Percentiles rank a stretch among this genome's conserved stretches.
Evolutionary conservation across 2,329 filamentous ascomycete genomes (phyloP).

Genomic region (Zelopaecilomyces penicillatus): DNA sequence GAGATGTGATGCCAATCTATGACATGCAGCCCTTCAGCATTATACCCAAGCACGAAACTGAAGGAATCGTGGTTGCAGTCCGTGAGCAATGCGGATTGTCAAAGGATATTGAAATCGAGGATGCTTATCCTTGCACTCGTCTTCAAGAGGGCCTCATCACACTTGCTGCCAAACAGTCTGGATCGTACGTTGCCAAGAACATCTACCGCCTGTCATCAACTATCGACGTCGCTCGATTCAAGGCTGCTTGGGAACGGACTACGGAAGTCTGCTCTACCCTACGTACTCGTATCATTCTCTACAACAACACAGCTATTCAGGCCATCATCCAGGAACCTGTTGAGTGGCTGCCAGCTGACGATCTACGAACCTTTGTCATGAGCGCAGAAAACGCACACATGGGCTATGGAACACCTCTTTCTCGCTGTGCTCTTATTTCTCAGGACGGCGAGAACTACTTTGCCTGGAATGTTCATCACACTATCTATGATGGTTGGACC

Average conservation of each 20-base stretch:
- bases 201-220: no score
- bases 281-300: no score
- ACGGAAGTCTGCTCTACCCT: no score
- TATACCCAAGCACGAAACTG: not conserved
- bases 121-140: no score
- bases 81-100: not conserved
- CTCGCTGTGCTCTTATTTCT: conserved; percentile 1
- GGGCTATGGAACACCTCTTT: not conserved
- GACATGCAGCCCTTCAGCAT: not conserved
- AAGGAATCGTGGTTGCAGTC: not conserved
- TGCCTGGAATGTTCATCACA: conserved; percentile 10
- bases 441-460: conserved; percentile 2
- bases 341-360: not conserved
- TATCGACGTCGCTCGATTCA: no score
- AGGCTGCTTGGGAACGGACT: not conserved
- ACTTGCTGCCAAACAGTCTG: no score
- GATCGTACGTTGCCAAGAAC: no score
- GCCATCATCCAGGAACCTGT: conserved; percentile 1
- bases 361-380: not conserved
- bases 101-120: not conserved
- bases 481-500: conserved; percentile 11
- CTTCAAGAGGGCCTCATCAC: no score
- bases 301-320: not conserved
- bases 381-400: not conserved
- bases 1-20: not conserved